Percentiles rank a stretch among this genome's conserved stretches.
Evolutionary conservation across 148 eudicot species (phyloP).

Genomic region (Rheum nobile): DNA sequence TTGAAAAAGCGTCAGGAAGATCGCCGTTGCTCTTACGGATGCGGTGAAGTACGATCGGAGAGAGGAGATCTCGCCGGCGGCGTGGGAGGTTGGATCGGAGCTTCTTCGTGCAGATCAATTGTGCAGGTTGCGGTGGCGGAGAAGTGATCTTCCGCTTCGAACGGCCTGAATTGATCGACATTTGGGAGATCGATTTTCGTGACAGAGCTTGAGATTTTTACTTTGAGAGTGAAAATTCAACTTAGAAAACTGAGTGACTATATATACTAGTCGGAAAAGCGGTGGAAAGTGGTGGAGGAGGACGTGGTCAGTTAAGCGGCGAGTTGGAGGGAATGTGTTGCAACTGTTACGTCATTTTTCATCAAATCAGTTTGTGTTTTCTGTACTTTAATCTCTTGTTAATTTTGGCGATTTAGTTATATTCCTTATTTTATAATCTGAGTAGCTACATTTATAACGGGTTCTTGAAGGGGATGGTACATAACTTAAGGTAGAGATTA

Average conservation of each 20-base stretch:
- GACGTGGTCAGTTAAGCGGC: neutral
- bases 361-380: neutral
- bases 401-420: too few species aligned
- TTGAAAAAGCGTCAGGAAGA: neutral
- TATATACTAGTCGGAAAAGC: neutral
- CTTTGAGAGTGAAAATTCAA: neutral
- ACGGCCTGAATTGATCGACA: neutral
- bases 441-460: too few species aligned
- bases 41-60: slow-evolving; percentile 26
- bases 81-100: slow-evolving; percentile 65
- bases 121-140: slow-evolving; percentile 1
- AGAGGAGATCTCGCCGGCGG: slow-evolving; percentile 37
- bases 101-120: slow-evolving; percentile 26
- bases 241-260: neutral
- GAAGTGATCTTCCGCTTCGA: slow-evolving; percentile 5
- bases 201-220: too few species aligned
- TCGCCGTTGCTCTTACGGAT: neutral
- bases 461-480: too few species aligned
- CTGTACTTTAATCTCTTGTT: too few species aligned
- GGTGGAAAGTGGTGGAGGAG: neutral
- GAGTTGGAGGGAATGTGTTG: slow-evolving; percentile 3
- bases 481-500: too few species aligned
- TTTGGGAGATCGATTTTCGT: neutral
- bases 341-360: neutral
- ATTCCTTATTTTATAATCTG: too few species aligned